Conservation (phyloP, 768 basidiomycete species). For the Mycena floridula region DNA sequence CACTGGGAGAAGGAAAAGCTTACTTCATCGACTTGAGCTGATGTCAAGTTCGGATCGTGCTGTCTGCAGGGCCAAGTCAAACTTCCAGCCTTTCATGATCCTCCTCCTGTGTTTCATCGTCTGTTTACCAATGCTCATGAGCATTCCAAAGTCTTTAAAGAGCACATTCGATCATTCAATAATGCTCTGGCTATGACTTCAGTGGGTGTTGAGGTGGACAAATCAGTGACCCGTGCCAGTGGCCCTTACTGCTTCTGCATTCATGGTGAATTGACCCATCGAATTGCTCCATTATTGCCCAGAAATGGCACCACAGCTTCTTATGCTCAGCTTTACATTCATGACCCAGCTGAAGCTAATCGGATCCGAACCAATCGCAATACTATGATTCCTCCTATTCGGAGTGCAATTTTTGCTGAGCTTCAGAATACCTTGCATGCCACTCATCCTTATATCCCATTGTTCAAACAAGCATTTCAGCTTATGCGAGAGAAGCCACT, state of each 20-base stretch:
- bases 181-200: neutral
- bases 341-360: neutral
- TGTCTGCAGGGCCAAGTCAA: neutral
- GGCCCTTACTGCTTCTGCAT: neutral
- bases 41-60: neutral
- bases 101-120: neutral
- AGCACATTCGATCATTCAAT: neutral
- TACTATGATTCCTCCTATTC: neutral
- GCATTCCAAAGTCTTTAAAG: neutral
- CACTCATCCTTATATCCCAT: no score
- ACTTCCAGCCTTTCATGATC: neutral
- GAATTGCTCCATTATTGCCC: neutral
- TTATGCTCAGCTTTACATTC: neutral
- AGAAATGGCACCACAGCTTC: neutral
- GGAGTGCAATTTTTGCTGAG: no score
- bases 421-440: no score
- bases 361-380: neutral
- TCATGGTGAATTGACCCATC: neutral
- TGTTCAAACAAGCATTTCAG: no score
- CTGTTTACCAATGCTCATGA: neutral
- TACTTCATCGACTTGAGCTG: no score
- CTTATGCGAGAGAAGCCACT: no score
- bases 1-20: no score
- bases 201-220: neutral
- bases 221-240: neutral